Base-by-base conservation (phyloP, 805 yeast genomes). In the Candida taoyuanica region DNA sequence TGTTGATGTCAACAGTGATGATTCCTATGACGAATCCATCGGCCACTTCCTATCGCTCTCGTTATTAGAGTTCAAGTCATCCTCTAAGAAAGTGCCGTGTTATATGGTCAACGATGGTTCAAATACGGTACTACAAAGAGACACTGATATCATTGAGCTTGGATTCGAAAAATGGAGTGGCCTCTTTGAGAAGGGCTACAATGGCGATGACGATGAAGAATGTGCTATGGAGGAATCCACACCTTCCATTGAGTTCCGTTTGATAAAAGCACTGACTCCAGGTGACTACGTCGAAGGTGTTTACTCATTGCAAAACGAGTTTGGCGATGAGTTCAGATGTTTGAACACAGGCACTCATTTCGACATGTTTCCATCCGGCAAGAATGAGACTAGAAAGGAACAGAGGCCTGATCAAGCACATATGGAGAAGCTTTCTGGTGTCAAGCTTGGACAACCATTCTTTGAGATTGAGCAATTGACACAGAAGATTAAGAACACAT, bases 241-340 rank as follows among this genome's bases (percentile, higher is more conserved):
- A 8, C 15, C 36, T 3, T 12, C 32, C 4, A 28, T 38, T 8
- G 39, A 17, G 8, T 9, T 41, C 8, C 29, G 31, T 7, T 34
- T 26, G 7, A 15, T 47, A 12, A 29, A 32, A 15, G 17, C 35
- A 5, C 16, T 46, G 29, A 8, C 5, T 11, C 5, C 13, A 2
- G 34, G 31, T n/a, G 49, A 43, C 17, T 5, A 12, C 2, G 42
- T 23, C 16, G 48, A 42, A 27, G 51, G 51, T 2, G 20, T 35
- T 3, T 16, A 23, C 6, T 15, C 34, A 11, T 4, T 44, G 4
- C 16, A 21, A 11, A 27, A 40, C 26, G 46, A 39, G 27, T 29
- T 19, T 16, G 39, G 40, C 7, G 44, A 38, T 9, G 23, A 12
- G 15, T 30, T 28, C 31, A 24, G 13, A 7, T 33, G 33, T 7